Conservation (phyloP, 331 rosid species). For the Arachis monticola region DNA sequence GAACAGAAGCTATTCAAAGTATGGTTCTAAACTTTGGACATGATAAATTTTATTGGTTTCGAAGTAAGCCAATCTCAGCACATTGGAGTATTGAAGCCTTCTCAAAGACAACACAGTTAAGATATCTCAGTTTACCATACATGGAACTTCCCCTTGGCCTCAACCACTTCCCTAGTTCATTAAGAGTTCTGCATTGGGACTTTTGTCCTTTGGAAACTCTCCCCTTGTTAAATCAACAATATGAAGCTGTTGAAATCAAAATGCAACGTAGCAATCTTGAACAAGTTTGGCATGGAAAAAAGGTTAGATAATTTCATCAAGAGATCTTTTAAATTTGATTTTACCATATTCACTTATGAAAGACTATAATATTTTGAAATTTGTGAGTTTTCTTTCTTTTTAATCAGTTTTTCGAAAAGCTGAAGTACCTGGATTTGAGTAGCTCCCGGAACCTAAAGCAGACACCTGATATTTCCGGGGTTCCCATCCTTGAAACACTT, state of each 20-base stretch:
- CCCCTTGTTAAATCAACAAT: not conserved
- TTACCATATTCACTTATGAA: not conserved
- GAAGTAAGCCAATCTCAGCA: not conserved
- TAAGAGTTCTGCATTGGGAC: constrained; percentile 15
- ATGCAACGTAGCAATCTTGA: not conserved
- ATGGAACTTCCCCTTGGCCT: constrained; percentile 4
- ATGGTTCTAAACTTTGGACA: not conserved
- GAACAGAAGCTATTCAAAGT: not conserved
- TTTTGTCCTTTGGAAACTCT: constrained; percentile 11
- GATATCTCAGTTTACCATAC: not conserved
- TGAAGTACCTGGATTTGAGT: constrained; percentile 18
- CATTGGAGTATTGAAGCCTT: constrained; percentile 17
- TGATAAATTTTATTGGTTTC: not conserved
- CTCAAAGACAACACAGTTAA: constrained; percentile 2
- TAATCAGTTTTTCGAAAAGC: not conserved
- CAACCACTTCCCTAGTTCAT: constrained; percentile 1
- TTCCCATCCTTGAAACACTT: not conserved
- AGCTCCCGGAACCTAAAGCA: not conserved
- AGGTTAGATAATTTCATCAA: constrained; percentile 1
- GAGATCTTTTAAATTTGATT: not conserved
- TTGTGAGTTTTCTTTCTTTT: not conserved
- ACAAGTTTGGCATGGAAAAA: not conserved
- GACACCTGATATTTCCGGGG: too few species aligned
- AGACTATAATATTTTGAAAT: not conserved
- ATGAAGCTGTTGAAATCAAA: constrained; percentile 26